Percentiles rank a stretch among this genome's conserved stretches.
These are phyloP conservation scores for Globisporangium abappressorium DNA, from an alignment of 352 stramenopile species.

Conservation along the genomic window DNA sequence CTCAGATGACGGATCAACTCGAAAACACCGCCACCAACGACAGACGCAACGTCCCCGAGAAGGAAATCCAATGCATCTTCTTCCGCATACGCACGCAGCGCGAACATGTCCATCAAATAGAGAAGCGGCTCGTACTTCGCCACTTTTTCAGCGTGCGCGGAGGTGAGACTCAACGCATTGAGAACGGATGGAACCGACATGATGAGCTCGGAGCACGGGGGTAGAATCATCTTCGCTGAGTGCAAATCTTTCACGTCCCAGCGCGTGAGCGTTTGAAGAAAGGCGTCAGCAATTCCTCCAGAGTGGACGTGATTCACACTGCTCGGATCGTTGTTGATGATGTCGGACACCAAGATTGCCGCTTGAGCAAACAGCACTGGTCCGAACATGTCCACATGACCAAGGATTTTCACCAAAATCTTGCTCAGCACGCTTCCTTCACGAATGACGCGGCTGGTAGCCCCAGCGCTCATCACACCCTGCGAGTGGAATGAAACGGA, in stretches of 20 bases:
- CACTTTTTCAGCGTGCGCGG: conserved; percentile 88
- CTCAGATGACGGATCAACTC: conserved; percentile 96
- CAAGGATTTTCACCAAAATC: conserved; percentile 88
- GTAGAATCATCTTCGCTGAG: conserved; percentile 47
- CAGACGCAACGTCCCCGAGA: conserved; percentile 90
- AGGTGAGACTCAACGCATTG: conserved; percentile 92
- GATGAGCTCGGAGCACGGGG: conserved; percentile 91
- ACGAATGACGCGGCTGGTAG: conserved; percentile 84
- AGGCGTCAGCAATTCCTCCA: conserved; percentile 90
- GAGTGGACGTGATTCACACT: conserved; percentile 94
- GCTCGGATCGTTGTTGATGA: conserved; percentile 97
- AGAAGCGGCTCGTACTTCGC: conserved; percentile 88
- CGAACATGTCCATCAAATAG: conserved; percentile 91
- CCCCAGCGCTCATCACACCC: conserved; percentile 83
- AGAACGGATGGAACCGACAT: conserved; percentile 94
- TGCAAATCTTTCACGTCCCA: conserved; percentile 68
- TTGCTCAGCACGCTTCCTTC: conserved; percentile 85
- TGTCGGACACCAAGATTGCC: conserved; percentile 91
- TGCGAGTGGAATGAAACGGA: conserved; percentile 87
- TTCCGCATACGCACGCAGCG: conserved; percentile 84
- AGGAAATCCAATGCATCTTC: conserved; percentile 87
- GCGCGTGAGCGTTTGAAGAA: conserved; percentile 90
- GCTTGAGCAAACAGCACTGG: conserved; percentile 91
- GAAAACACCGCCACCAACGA: conserved; percentile 93
- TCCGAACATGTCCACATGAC: conserved; percentile 90